These are phyloP conservation scores for Skeletonema tropicum DNA, from an alignment of 108 stramenopile species.

Conservation along the genomic window DNA sequence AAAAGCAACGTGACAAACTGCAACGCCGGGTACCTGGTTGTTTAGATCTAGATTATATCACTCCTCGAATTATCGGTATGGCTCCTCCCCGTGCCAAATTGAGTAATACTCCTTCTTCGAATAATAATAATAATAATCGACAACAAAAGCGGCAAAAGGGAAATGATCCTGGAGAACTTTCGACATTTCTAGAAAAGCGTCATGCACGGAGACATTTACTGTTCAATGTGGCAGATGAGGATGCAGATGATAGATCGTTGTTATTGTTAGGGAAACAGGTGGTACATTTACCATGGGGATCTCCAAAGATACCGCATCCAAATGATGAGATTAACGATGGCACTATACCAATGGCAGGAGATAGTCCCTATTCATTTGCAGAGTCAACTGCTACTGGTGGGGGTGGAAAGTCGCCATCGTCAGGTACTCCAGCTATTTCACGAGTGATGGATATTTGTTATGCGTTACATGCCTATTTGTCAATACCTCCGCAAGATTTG, in stretches of 20 bases:
- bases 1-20: conserved; percentile 35
- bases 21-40: conserved; percentile 40
- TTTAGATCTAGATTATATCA: conserved; percentile 64
- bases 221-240: conserved; percentile 60
- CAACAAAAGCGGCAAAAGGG: conserved; percentile 24
- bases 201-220: conserved; percentile 60
- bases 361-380: conserved; percentile 1
- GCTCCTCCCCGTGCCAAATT: conserved; percentile 49
- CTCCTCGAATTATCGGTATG: conserved; percentile 63
- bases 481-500: conserved; percentile 39
- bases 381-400: background rate
- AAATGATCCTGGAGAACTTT: conserved; percentile 58
- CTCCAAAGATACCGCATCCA: conserved; percentile 26
- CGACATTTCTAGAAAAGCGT: conserved; percentile 55
- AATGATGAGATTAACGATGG: background rate
- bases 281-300: conserved; percentile 69
- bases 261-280: conserved; percentile 66
- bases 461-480: conserved; percentile 71
- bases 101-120: conserved; percentile 7
- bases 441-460: conserved; percentile 72
- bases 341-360: background rate
- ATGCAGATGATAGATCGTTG: conserved; percentile 57
- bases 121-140: background rate
- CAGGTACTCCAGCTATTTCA: conserved; percentile 62
- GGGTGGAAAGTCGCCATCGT: conserved; percentile 21